phyloP scores from a whole-genome alignment of 2,329 filamentous ascomycete genomes.

The Penicillium sp. region DNA sequence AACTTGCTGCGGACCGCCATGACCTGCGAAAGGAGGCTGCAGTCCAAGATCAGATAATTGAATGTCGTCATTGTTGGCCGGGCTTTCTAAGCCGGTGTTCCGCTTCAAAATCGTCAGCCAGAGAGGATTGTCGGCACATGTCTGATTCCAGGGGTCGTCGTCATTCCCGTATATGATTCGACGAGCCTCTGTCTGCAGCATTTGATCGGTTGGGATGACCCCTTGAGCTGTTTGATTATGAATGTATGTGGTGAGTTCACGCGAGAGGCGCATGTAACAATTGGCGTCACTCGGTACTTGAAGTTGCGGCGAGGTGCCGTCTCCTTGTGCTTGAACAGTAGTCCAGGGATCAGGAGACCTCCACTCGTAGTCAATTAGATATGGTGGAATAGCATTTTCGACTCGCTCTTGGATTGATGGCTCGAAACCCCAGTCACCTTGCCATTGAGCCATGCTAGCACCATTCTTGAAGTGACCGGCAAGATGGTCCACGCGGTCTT shows the following conservation, averaged over 20 bases:
- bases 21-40: slow-evolving; percentile 48
- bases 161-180: slow-evolving; percentile 39
- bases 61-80: slow-evolving; percentile 39
- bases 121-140: slow-evolving; percentile 51
- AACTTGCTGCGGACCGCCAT: slow-evolving; percentile 40
- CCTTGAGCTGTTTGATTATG: slow-evolving; percentile 39
- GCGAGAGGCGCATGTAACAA: slow-evolving; percentile 47
- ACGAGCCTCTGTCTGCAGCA: slow-evolving; percentile 43
- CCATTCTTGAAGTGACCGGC: slow-evolving; percentile 47
- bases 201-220: slow-evolving; percentile 41
- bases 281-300: slow-evolving; percentile 42
- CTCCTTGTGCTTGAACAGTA: slow-evolving; percentile 25
- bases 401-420: slow-evolving; percentile 41
- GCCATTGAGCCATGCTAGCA: slow-evolving; percentile 44
- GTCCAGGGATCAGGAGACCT: slow-evolving; percentile 38
- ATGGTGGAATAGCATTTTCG: slow-evolving; percentile 43
- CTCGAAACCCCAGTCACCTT: slow-evolving; percentile 49
- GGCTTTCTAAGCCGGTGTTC: slow-evolving; percentile 43
- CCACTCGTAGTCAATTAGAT: slow-evolving; percentile 42
- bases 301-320: slow-evolving; percentile 22
- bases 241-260: slow-evolving; percentile 46
- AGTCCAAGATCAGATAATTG: slow-evolving; percentile 46
- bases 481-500: slow-evolving; percentile 48
- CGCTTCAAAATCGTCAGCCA: slow-evolving; percentile 52
- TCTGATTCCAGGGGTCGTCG: slow-evolving; percentile 48